A percentile compares a stretch with the other conserved stretches of the same genome.
phyloP scores from a whole-genome alignment of 2,329 filamentous ascomycete species.

The Ophiostoma piceae region DNA sequence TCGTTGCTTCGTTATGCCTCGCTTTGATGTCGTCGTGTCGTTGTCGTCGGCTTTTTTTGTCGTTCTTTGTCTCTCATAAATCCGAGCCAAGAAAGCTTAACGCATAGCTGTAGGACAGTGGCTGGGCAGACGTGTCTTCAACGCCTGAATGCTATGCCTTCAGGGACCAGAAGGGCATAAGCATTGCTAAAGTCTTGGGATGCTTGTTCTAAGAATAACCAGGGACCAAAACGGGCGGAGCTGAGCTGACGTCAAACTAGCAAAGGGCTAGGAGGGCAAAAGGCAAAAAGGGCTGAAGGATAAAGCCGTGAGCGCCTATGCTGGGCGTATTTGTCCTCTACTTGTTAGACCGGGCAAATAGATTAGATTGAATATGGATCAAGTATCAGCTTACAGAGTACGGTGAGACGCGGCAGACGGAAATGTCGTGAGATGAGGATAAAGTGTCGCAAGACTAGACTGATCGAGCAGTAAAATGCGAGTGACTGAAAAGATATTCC shows the following conservation, averaged over 20 bases:
- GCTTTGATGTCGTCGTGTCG: neutral
- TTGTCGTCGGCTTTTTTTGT: neutral
- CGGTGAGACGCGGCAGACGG: neutral
- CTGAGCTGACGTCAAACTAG: neutral
- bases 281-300: neutral
- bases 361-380: neutral
- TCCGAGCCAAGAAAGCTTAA: constrained; percentile 11
- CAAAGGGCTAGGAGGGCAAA: neutral
- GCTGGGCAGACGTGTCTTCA: neutral
- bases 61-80: constrained; percentile 2
- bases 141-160: neutral
- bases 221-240: neutral
- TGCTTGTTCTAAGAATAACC: constrained; percentile 12
- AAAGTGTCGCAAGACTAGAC: constrained; percentile 3
- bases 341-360: neutral
- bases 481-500: neutral
- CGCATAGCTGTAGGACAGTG: neutral
- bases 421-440: neutral
- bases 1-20: too few relatives aligned
- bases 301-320: constrained; percentile 7
- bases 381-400: neutral
- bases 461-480: neutral
- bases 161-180: neutral
- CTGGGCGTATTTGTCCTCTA: neutral
- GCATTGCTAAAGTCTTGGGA: neutral